Evolutionary conservation across 2,329 filamentous ascomycete species (phyloP), one percentile per base, ranked within the genome.

Genomic region (Myriosclerotinia scirpicola): DNA sequence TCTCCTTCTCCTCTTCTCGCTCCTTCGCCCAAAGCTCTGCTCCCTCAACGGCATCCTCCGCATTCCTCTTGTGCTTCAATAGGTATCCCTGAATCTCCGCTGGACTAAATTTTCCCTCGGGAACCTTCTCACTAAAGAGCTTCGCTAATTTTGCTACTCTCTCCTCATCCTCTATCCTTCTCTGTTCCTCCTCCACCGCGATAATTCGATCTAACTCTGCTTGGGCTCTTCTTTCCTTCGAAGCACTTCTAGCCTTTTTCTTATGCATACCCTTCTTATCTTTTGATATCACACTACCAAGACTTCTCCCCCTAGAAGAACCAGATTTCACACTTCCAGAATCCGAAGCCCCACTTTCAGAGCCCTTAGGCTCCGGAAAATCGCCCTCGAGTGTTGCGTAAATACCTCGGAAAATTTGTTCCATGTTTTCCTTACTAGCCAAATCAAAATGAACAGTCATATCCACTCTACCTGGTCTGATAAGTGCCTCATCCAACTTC

Each of bases 41-140:
- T 70, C 86, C 83, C 26, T 79, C 77, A 30, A 88, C 75, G 1
- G 87, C 87, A 69, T 78, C 79, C 7, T 80, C 78, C 2, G 87
- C 86, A 46, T 80, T 79, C 75, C 83, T 83, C 77, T 89, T 89
- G 52, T 86, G 79, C 77, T 86, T 87, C 52, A 90, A 77, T 65
- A 90, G 74, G 75, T 87, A 90, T 0, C 86, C 87, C 73, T 89
- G 87, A 54, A 90, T 84, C 75, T 89, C 84, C 0, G 87, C 87
- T 0, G 87, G 86, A 46, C 81, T 84, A 68, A 88, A 83, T n/a
- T 77, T 76, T 9, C 77, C 78, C 8, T 79, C 76, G 0, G 85
- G 85, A 52, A 90, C 82, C 55, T 80, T 77, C 9, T 77, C 71
- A 1, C 83, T 81, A 71, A 90, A 90, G 52, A 80, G 73, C 14